Base-by-base conservation (phyloP, 148 eudicot genomes). In the Spergularia bocconei region DNA sequence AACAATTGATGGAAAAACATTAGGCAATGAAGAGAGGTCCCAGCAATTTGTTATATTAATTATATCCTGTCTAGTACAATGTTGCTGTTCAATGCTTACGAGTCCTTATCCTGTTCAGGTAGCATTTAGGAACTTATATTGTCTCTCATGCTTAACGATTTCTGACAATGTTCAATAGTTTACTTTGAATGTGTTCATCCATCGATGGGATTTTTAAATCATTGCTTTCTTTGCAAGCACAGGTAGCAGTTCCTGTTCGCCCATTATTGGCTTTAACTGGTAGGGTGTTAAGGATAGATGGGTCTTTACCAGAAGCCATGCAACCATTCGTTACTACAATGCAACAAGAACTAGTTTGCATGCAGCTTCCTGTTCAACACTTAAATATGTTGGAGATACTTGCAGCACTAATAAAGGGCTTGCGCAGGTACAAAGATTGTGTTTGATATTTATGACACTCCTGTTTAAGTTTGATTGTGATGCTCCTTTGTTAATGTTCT, bases 211-310 rank as follows among this genome's bases (percentile, higher is more conserved):
- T 39, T 48, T 70, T 16, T 72, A 59, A 13, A 77, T 48, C 5
- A 64, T 36, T 29, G 55, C 36, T 25, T 72, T 41, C 62, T 63
- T 69, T 72, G 60, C 33, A 67, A 72, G 80, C 65, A 62, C 73
- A 95, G 98, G 91, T 92, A 66, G 71, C 75, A 63, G 83, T 92
- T 77, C 96, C 96, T 78, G 79, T 92, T 82, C 82, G 75, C 67
- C 72, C 92, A 23, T 68, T 95, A 56, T 68, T 92, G 75, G 86
- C 82, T 72, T 81, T 88, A 78, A 80, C 82, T 78, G 79, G 77
- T 65, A 90, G 98, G 78, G 91, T 95, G 68, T 84, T 95, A 81
- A 83, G 81, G 90, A 89, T 92, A 72, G 92, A 90, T 84, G 96
- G 97, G 68, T 88, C 96, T 79, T 77, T 85, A 73, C 74, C 89